Evolutionary conservation across 371 early-diverging fungal species (phyloP).

Genomic region (Mucor sp.): DNA sequence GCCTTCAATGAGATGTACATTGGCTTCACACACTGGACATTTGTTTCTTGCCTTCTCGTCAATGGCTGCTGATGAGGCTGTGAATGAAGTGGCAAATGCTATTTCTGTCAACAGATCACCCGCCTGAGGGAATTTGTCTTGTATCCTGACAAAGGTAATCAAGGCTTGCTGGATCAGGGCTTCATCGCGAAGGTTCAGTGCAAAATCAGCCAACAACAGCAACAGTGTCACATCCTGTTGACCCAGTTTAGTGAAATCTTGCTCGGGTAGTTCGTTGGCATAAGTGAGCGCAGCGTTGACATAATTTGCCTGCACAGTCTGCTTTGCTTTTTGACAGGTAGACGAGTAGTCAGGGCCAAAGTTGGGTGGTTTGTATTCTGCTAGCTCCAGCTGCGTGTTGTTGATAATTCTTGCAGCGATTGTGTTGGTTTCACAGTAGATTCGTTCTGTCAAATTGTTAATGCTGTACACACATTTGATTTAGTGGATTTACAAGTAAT

Average conservation of each 20-base stretch:
- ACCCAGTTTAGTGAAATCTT: not conserved
- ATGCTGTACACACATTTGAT: not conserved
- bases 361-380: not conserved
- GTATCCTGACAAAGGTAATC: slow-evolving; percentile 6
- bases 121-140: slow-evolving; percentile 7
- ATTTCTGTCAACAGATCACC: slow-evolving; percentile 11
- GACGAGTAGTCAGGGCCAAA: not conserved
- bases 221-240: slow-evolving; percentile 16
- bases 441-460: slow-evolving; percentile 1
- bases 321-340: not conserved
- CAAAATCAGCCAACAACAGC: slow-evolving; percentile 10
- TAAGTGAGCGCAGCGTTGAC: not conserved
- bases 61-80: not conserved
- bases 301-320: slow-evolving; percentile 8
- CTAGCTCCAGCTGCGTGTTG: slow-evolving; percentile 18
- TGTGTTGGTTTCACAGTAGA: slow-evolving; percentile 13
- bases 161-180: not conserved
- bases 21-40: slow-evolving; percentile 27
- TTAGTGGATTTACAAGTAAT: not conserved
- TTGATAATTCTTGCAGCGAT: slow-evolving; percentile 17
- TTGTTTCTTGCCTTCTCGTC: slow-evolving; percentile 15
- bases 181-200: not conserved
- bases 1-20: slow-evolving; percentile 3
- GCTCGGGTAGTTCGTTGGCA: slow-evolving; percentile 3
- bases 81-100: not conserved